Percentiles rank a stretch among this genome's conserved stretches.
Evolutionary conservation across 2,329 filamentous ascomycete genomes (phyloP).

Genomic region (Aaosphaeria arxii): DNA sequence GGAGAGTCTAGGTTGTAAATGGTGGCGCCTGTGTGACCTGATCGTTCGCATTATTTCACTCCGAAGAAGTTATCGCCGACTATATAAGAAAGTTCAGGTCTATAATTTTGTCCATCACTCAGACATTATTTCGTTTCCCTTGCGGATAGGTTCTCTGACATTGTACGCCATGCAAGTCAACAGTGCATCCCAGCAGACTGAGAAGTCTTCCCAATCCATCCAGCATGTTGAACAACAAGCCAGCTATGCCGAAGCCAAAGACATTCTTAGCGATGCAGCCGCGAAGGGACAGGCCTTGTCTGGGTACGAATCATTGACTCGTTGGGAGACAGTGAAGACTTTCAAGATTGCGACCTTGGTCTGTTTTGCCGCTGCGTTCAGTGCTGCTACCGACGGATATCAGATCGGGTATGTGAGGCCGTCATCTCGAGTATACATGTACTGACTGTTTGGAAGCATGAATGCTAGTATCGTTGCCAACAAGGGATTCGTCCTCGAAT

Average conservation of each 20-base stretch:
- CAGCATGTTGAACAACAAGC: background rate
- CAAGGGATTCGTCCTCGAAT: conserved; percentile 41
- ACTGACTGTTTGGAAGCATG: background rate
- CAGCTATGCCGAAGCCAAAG: background rate
- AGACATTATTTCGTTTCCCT: background rate
- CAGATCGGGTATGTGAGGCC: conserved; percentile 3
- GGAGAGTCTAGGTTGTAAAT: background rate
- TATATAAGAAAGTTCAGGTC: background rate
- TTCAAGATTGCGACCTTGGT: background rate
- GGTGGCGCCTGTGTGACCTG: background rate
- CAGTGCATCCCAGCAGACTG: background rate
- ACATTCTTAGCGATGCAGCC: conserved; percentile 1
- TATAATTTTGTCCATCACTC: background rate
- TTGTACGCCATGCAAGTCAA: background rate
- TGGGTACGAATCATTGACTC: conserved; percentile 2
- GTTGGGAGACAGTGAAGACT: conserved; percentile 1
- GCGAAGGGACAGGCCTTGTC: background rate
- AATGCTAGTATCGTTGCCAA: conserved; percentile 34
- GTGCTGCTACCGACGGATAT: conserved; percentile 2
- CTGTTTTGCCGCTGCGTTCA: conserved; percentile 3
- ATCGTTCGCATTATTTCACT: background rate
- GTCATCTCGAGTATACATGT: background rate
- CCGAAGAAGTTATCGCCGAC: background rate
- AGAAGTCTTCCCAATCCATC: background rate
- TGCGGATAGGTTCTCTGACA: background rate